Conservation (phyloP, 805 yeast genomes). For the Starmerella bacillaris region DNA sequence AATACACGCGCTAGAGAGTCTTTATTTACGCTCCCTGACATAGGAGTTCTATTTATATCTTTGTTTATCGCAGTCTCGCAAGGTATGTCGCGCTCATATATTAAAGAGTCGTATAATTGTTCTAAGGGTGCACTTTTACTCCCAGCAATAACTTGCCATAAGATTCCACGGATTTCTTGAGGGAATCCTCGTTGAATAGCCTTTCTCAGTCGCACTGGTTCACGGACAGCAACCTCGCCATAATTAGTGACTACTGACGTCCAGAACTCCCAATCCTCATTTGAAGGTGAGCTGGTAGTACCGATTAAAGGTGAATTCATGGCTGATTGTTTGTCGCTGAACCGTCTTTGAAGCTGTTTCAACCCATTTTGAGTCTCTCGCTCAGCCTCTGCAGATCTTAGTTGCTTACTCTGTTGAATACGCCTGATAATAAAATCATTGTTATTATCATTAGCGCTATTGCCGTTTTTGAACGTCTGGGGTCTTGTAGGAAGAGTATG, state of each 20-base stretch:
- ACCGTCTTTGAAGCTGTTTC: constrained; percentile 22
- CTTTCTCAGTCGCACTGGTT: constrained; percentile 39
- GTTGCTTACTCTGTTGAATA: constrained; percentile 14
- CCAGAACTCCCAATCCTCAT: constrained; percentile 51
- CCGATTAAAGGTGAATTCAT: neutral
- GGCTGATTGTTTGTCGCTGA: constrained; percentile 14
- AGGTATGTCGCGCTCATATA: constrained; percentile 33
- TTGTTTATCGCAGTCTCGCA: constrained; percentile 63
- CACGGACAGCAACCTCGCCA: constrained; percentile 41
- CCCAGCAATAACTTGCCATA: constrained; percentile 79
- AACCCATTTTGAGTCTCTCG: constrained; percentile 34
- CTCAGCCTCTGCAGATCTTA: constrained; percentile 26
- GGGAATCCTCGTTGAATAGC: constrained; percentile 70
- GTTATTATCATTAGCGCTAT: constrained; percentile 7
- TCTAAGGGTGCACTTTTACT: constrained; percentile 50
- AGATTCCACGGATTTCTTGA: constrained; percentile 62
- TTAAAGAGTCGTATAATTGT: constrained; percentile 36
- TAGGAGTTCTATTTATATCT: constrained; percentile 73
- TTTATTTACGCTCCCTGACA: constrained; percentile 38
- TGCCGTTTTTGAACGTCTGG: constrained; percentile 8
- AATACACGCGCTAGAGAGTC: constrained; percentile 57
- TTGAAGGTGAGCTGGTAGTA: neutral
- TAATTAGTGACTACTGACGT: constrained; percentile 62
- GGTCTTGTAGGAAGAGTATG: constrained; percentile 10
- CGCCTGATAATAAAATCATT: constrained; percentile 15